Conservation (phyloP, 345 rosid species). For the Populus deltoides region DNA sequence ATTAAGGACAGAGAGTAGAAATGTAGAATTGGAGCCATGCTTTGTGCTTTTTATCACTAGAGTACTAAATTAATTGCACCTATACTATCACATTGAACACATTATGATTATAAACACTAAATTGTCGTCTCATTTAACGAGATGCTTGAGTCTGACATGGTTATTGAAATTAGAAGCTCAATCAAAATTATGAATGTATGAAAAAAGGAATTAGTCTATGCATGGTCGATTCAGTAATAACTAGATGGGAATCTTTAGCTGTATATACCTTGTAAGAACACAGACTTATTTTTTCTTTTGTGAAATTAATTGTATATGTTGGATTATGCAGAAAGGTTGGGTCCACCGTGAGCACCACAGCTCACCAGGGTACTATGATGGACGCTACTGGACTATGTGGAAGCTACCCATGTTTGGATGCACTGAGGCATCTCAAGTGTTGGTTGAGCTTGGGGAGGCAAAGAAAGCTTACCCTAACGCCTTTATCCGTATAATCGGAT, state of each 20-base stretch:
- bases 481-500: conserved; percentile 38
- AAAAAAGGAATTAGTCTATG: no score
- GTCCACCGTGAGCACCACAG: conserved; percentile 38
- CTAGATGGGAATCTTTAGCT: no score
- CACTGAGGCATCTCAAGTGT: conserved; percentile 35
- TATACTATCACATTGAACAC: no score
- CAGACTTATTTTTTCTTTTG: no score
- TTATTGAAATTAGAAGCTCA: no score
- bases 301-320: no score
- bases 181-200: no score
- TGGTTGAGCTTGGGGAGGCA: conserved; percentile 40
- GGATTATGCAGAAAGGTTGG: conserved; percentile 23
- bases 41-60: not conserved
- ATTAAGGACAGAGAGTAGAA: not conserved
- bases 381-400: conserved; percentile 57
- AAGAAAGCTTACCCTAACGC: conserved; percentile 30
- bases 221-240: no score
- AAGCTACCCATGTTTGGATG: conserved; percentile 59
- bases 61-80: no score
- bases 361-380: conserved; percentile 48
- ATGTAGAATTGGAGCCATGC: not conserved
- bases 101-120: not conserved
- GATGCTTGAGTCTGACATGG: no score
- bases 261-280: no score
- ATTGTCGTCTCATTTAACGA: no score